Percentiles rank a stretch among this genome's conserved stretches.
Conservation (phyloP, 2,329 filamentous ascomycete species). For the Colletotrichum siamense region DNA sequence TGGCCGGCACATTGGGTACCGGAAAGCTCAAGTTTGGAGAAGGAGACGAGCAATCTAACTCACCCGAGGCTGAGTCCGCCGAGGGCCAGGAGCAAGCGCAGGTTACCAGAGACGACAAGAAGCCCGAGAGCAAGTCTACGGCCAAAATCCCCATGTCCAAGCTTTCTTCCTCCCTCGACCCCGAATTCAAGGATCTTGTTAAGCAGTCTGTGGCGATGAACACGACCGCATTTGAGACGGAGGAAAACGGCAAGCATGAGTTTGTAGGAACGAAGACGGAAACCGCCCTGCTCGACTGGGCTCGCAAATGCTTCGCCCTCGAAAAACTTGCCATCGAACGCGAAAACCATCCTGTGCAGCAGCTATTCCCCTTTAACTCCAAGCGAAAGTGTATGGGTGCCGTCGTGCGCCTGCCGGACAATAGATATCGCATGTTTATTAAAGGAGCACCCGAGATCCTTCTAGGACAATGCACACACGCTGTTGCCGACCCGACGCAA, state of each 20-base stretch:
- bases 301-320: constrained; percentile 37
- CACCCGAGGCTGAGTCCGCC: background rate
- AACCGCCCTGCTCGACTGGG: constrained; percentile 52
- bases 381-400: constrained; percentile 58
- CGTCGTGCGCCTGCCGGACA: constrained; percentile 31
- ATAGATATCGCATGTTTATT: constrained; percentile 50
- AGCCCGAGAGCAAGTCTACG: background rate
- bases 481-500: constrained; percentile 50
- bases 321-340: constrained; percentile 50
- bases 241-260: constrained; percentile 42
- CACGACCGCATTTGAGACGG: constrained; percentile 60
- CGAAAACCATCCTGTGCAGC: constrained; percentile 48
- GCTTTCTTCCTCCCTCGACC: constrained; percentile 30
- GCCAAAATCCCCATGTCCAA: constrained; percentile 4
- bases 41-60: constrained; percentile 24
- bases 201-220: constrained; percentile 50
- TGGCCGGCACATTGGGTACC: constrained; percentile 57
- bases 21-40: constrained; percentile 41
- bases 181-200: constrained; percentile 39
- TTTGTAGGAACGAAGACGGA: constrained; percentile 63
- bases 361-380: constrained; percentile 56
- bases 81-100: background rate
- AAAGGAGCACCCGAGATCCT: constrained; percentile 62
- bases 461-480: constrained; percentile 45
- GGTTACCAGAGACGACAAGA: background rate